A percentile compares a stretch with the other conserved stretches of the same genome.
Evolutionary conservation across 179 eudicot species (phyloP).

Genomic region (Silene noctiflora): DNA sequence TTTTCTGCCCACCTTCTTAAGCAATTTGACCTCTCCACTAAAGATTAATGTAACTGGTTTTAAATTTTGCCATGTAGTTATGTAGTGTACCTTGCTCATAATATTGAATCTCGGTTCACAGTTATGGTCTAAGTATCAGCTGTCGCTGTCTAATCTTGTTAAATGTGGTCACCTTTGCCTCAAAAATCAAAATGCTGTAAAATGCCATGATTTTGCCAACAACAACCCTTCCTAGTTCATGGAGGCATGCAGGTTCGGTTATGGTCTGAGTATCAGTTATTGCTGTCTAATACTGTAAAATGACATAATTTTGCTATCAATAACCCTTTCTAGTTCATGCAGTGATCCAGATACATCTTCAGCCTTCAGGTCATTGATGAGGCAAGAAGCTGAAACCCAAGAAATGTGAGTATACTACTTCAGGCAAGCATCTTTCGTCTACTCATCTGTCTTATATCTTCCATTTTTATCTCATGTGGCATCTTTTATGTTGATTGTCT

Average conservation of each 20-base stretch:
- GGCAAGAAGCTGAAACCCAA: neutral
- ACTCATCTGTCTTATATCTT: neutral
- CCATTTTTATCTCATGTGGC: neutral
- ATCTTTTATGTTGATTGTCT: neutral
- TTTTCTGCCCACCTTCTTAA: neutral
- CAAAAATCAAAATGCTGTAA: neutral
- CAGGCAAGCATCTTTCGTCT: neutral
- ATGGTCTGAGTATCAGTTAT: too few relatives aligned
- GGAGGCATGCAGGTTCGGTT: neutral
- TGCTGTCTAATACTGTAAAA: too few relatives aligned
- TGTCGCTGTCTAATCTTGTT: neutral
- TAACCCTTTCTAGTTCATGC: neutral
- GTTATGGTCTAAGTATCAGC: neutral
- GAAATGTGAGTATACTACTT: neutral
- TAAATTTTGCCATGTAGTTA: neutral
- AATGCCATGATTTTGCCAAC: neutral
- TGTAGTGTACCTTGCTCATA: neutral
- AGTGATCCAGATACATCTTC: neutral
- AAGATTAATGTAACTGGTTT: neutral
- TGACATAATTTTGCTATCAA: neutral
- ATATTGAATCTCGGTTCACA: neutral
- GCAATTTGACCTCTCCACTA: neutral
- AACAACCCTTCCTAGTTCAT: neutral
- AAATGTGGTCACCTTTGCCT: too few relatives aligned
- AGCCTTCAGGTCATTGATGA: neutral